phyloP scores from a whole-genome alignment of 345 rosid genomes.

The Conringia planisiliqua region DNA sequence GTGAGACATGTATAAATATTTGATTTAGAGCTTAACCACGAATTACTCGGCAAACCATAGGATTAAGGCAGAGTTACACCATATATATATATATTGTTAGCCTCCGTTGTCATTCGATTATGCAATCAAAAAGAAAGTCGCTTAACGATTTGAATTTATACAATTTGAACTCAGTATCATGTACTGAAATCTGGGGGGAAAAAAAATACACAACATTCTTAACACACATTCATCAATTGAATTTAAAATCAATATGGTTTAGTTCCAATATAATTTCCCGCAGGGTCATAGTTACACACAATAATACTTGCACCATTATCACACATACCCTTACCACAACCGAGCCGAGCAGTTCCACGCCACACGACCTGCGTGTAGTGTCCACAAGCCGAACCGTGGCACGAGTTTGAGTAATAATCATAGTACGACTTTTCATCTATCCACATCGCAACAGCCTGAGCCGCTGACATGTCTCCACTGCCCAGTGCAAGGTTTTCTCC shows the following conservation, averaged over 20 bases:
- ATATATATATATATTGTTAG: too few species aligned
- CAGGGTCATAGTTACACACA: slow-evolving; percentile 61
- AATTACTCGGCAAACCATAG: too few species aligned
- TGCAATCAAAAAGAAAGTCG: background rate
- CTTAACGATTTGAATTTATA: background rate
- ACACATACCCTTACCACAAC: slow-evolving; percentile 70
- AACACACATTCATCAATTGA: slow-evolving; percentile 5
- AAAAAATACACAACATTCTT: background rate
- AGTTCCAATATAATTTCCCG: slow-evolving; percentile 48
- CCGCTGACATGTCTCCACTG: slow-evolving; percentile 35
- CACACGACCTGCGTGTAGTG: slow-evolving; percentile 80
- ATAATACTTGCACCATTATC: slow-evolving; percentile 47
- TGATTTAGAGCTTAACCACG: too few species aligned
- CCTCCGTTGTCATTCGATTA: too few species aligned
- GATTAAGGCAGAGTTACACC: background rate
- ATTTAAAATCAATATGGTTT: slow-evolving; percentile 33
- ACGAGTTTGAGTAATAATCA: slow-evolving; percentile 46
- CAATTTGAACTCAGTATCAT: background rate
- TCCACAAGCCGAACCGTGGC: slow-evolving; percentile 48
- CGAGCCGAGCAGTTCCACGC: slow-evolving; percentile 48
- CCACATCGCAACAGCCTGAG: slow-evolving; percentile 52
- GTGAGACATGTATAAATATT: background rate
- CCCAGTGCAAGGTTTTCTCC: slow-evolving; percentile 65
- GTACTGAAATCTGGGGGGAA: background rate
- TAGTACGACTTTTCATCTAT: slow-evolving; percentile 49